Evolutionary conservation across 495 filamentous ascomycete species (phyloP).

Genomic region (Penicillium angulare): DNA sequence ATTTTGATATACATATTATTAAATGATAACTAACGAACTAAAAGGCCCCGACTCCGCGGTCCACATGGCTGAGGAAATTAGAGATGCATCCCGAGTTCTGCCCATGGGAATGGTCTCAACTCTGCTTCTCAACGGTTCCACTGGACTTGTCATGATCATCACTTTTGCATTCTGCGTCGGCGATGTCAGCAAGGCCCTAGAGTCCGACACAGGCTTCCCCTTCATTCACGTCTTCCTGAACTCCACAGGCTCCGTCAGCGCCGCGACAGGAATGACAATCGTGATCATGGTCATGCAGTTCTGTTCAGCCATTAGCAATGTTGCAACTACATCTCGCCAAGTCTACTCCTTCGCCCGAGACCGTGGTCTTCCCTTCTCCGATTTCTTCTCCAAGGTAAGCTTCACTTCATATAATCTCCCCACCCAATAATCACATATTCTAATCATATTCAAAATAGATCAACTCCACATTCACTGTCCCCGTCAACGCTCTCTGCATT

Average conservation of each 20-base stretch:
- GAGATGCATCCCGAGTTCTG: slow-evolving; percentile 35
- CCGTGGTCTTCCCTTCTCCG: slow-evolving; percentile 39
- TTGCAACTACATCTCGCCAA: slow-evolving; percentile 39
- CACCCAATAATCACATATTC: slow-evolving; percentile 2
- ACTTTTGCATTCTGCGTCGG: slow-evolving; percentile 41
- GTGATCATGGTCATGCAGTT: slow-evolving; percentile 33
- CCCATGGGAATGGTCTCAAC: slow-evolving; percentile 39
- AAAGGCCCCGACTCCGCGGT: slow-evolving; percentile 11
- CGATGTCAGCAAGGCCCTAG: slow-evolving; percentile 32
- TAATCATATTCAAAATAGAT: no score
- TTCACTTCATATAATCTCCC: slow-evolving; percentile 6
- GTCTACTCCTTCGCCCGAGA: slow-evolving; percentile 48
- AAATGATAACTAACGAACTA: background rate
- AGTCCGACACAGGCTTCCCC: slow-evolving; percentile 27
- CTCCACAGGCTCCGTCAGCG: slow-evolving; percentile 17
- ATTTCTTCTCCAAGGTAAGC: slow-evolving; percentile 31
- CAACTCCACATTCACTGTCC: slow-evolving; percentile 39
- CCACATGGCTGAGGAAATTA: slow-evolving; percentile 43
- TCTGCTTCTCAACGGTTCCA: slow-evolving; percentile 29
- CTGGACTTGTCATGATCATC: slow-evolving; percentile 41
- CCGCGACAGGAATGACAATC: slow-evolving; percentile 25
- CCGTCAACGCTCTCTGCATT: slow-evolving; percentile 44
- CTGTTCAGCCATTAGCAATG: slow-evolving; percentile 26
- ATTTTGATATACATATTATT: background rate
- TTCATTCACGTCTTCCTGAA: slow-evolving; percentile 31